Base-by-base conservation (phyloP, 2,329 filamentous ascomycete genomes). In the Diplocarpon mali region DNA sequence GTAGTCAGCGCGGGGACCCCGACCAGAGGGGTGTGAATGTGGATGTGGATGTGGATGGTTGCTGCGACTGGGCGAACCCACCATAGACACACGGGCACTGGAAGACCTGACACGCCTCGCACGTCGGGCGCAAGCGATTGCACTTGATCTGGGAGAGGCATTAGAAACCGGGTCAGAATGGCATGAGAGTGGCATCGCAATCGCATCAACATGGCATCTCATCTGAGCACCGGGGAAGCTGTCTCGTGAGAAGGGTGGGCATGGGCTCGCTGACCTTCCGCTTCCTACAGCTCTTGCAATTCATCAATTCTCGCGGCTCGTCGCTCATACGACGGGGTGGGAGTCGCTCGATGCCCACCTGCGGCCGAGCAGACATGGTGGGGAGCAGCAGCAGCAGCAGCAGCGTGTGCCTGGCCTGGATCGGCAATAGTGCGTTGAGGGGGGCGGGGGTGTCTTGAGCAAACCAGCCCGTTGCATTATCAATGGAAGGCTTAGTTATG, bases 271-370 rank as follows among this genome's bases (percentile, higher is more conserved):
- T 38, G 65, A 90, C 86, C 81, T 94, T 94, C 68, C 87, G 75
- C 67, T 93, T 93, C 56, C 87, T 78, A 69, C 87, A 94, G 45
- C 85, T 92, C 65, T 94, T 93, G 77, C 87, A 94, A 64, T 94
- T 94, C 87, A 94, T 94, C 29, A 84, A 85, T 69, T 93, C 87
- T 58, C 84, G 79, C 34, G 84, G 85, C 63, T 92, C 62, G 53
- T 61, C 60, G 53, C 57, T 61, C 57, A 61, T 57, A 42, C 58
- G 57, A 38, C 60, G 55, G 46, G 53, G 53, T 39, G 60, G 60
- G 29, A 62, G 54, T 49, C 60, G 52, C 53, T 62, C 60, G 40
- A 62, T 61, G 40, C 58, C 60, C 48, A 62, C 59, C 52, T 60
- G 59, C 36, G 60, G 58, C 44, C 58, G 52, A 41, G 40, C 52